Conservation (phyloP, 768 basidiomycete species). For the Podaxis carcinomalis region DNA sequence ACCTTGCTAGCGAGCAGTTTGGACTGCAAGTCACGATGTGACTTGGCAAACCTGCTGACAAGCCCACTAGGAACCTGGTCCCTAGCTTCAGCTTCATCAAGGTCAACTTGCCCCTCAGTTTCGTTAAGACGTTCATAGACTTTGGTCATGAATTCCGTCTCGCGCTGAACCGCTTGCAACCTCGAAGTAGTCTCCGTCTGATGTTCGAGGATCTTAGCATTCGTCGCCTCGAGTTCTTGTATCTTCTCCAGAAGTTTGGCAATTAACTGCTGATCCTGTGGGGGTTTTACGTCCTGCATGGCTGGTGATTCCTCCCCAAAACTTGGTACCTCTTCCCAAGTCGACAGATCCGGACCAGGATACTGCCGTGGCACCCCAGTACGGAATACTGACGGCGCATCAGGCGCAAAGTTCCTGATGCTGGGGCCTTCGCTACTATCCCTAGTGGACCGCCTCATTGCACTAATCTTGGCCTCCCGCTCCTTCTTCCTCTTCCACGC, state of each 20-base stretch:
- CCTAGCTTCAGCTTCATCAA: conserved; percentile 15
- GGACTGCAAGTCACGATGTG: conserved; percentile 20
- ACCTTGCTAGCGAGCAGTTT: conserved; percentile 14
- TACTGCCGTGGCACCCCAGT: conserved; percentile 7
- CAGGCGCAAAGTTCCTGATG: conserved; percentile 60
- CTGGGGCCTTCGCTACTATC: conserved; percentile 25
- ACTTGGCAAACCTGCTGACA: not conserved
- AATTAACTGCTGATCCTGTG: conserved; percentile 54
- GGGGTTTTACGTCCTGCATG: conserved; percentile 19
- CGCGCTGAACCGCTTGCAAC: conserved; percentile 65
- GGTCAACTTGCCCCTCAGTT: conserved; percentile 42
- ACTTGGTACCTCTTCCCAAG: conserved; percentile 8
- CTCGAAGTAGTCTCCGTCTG: conserved; percentile 59
- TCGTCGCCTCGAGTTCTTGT: conserved; percentile 71
- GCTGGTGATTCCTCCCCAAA: not conserved
- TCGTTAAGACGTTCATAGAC: conserved; percentile 64
- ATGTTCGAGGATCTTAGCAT: conserved; percentile 58
- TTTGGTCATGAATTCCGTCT: conserved; percentile 65
- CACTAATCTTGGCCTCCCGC: conserved; percentile 50
- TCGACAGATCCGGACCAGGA: conserved; percentile 13
- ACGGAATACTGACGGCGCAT: conserved; percentile 35
- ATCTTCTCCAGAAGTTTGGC: conserved; percentile 72
- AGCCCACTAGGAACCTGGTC: conserved; percentile 12
- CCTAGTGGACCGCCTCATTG: conserved; percentile 39
- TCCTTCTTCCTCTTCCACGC: conserved; percentile 43